Evolutionary conservation across 2,329 filamentous ascomycete genomes (phyloP), one percentile per base, ranked within the genome.

Genomic region (Cercospora berteroae): DNA sequence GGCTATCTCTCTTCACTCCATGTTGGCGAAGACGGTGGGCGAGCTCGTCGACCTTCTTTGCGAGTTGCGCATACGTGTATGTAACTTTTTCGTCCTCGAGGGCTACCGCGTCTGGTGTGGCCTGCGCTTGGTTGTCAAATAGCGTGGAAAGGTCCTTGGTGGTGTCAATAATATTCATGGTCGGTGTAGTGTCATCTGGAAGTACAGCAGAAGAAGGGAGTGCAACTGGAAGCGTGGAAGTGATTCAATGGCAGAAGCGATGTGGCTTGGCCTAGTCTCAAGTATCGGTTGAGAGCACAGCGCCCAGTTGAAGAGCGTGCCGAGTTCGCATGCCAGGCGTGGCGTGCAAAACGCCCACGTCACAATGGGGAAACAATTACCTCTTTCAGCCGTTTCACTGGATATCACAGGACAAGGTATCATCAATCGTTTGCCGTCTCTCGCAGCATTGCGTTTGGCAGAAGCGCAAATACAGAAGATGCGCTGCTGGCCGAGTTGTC

Each of bases 41-140:
- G 65, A 94, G 86, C n/a, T 81, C 80, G 67, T 85, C 85, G 56
- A 91, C 90, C 77, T 88, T 87, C 59, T 83, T 79, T 75, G 93
- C 89, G 66, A 94, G 85, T 81, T 93, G 85, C 57, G 85, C 84
- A 78, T 94, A 94, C 60, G 90, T 93, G 76, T 91, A 89, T 60
- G 82, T 86, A 66, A 83, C 82, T 44, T 80, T 82, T 70, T 89
- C 89, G 79, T 94, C 91, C 77, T 94, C 90, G 64, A 93, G 80
- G 20, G 91, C 91, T 74, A 90, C 77, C 36, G 87, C 86, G 79
- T 91, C 81, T 5, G 91, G 91, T 0, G 90, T 91, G 27, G 84
- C 83, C 70, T 85, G 81, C 63, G 87, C 91, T 82, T 94, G 91
- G 71, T 87, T 80, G 70, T 82, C 80, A 77, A 94, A 93, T 70